phyloP scores from a whole-genome alignment of 2,329 filamentous ascomycete species.

The Xylariomycetidae sp. region DNA sequence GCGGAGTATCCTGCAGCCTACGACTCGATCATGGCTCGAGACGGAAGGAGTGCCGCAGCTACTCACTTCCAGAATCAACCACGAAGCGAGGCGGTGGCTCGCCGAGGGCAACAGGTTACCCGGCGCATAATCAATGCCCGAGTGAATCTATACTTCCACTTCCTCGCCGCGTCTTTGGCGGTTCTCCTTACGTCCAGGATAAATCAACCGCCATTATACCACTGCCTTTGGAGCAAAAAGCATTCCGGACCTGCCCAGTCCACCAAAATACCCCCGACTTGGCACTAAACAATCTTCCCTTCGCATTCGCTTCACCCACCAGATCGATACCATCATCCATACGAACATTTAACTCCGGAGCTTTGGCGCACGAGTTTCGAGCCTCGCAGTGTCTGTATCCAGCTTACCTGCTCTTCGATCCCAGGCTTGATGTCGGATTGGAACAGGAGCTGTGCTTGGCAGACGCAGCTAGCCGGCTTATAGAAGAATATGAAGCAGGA shows the following conservation, averaged over 20 bases:
- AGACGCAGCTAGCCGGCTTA: too few species aligned
- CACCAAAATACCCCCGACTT: neutral
- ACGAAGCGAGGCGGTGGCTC: constrained; percentile 15
- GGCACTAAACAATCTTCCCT: constrained; percentile 10
- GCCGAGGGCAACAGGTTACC: constrained; percentile 1
- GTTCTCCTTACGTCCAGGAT: too few species aligned
- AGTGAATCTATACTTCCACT: neutral
- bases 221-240: neutral
- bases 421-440: constrained; percentile 14
- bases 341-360: constrained; percentile 17
- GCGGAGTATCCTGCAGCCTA: constrained; percentile 16
- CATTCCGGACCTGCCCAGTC: neutral
- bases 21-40: constrained; percentile 12
- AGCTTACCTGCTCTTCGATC: constrained; percentile 1
- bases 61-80: constrained; percentile 16
- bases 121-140: neutral
- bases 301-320: constrained; percentile 19
- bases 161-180: too few species aligned
- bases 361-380: constrained; percentile 10
- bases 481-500: too few species aligned
- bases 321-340: constrained; percentile 11
- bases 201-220: too few species aligned
- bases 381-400: constrained; percentile 1
- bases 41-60: constrained; percentile 12
- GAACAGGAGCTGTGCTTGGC: too few species aligned